Evolutionary conservation across 805 yeast species (phyloP), one percentile per base, ranked within the genome.

Genomic region (Saccharomycopsis fibuligera): DNA sequence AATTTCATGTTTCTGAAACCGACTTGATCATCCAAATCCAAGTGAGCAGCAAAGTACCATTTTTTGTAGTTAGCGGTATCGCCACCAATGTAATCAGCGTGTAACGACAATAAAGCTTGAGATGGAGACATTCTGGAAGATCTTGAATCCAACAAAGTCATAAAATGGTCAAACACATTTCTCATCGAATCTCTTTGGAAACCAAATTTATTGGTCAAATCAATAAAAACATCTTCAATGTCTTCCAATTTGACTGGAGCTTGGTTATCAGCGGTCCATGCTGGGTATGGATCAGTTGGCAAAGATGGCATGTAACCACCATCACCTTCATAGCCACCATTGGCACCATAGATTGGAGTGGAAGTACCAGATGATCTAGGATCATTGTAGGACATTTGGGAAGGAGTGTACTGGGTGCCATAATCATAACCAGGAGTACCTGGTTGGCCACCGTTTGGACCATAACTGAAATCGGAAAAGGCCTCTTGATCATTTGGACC

Each of bases 201-300:
- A 62, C 95, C 95, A 62, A 86, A 85, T 66, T 80, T 82, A 68
- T 85, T 85, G 38, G 91, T 73, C 64, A 86, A 72, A 65, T 86
- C 93, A 61, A 86, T 86, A 63, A 86, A 86, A 35, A 85, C 79
- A 69, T 86, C 95, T 69, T 86, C 95, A 62, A 86, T 83, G 64
- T 86, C 91, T 66, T 86, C 93, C 48, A 86, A 76, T 43, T 87
- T 74, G 50, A 84, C 83, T 10, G 95, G 95, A 23, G 91, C 88
- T 65, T 85, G 91, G 49, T 85, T 90, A 67, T 93, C 98, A 41
- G 95, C 95, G 23, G 96, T 86, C 99, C 99, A 93, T 45, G 99
- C 98, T 39, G 99, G 99, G 66, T 91, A 93, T 30, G 99, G 99
- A 66, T 93, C 93, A 40, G 89, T 79, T 59, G 95, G 75, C 69